Evolutionary conservation across 805 yeast genomes (phyloP).

Genomic region (Pichia exigua): DNA sequence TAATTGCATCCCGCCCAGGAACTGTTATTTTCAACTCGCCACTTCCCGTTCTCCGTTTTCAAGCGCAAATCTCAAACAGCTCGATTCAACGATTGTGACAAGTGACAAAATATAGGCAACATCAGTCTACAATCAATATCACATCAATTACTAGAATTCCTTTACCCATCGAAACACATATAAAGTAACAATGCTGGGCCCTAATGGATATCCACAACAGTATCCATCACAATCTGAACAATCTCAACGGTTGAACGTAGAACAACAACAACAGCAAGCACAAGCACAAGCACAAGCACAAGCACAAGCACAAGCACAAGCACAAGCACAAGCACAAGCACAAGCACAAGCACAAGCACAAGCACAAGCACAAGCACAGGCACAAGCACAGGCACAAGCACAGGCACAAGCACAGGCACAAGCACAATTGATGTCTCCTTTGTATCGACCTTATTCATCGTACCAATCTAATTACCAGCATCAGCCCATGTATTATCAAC

Average conservation of each 20-base stretch:
- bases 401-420: conserved; percentile 6
- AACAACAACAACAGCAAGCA: neutral
- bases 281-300: conserved; percentile 9
- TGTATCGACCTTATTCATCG: conserved; percentile 5
- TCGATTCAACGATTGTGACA: neutral
- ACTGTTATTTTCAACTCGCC: neutral
- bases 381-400: conserved; percentile 2
- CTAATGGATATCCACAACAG: conserved; percentile 1
- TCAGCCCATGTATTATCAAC: neutral
- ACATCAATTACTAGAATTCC: no score
- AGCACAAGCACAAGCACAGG: conserved; percentile 5
- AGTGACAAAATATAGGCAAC: no score
- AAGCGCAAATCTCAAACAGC: neutral
- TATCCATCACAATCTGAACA: neutral
- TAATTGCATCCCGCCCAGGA: neutral
- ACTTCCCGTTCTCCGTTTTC: neutral
- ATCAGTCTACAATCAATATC: no score
- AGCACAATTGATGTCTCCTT: neutral
- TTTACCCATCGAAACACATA: neutral
- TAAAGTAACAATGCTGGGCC: neutral
- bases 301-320: conserved; percentile 3
- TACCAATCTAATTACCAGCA: neutral
- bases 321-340: conserved; percentile 4
- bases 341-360: conserved; percentile 7
- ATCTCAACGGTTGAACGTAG: neutral